These are phyloP conservation scores for Phycomyces nitens DNA, from an alignment of 192 early-diverging fungal genomes.

Conservation along the genomic window DNA sequence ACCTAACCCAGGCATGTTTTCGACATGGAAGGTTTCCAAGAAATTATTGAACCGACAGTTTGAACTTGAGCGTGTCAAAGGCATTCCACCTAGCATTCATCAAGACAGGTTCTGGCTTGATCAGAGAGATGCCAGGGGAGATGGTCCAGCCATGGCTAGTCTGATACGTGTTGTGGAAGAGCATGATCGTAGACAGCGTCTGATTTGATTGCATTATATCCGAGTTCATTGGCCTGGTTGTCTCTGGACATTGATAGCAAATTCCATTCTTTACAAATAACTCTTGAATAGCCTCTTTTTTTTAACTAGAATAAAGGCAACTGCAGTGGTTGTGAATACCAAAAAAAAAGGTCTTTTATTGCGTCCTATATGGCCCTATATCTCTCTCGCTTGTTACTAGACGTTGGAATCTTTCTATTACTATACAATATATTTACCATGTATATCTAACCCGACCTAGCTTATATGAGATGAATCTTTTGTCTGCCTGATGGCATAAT, in stretches of 20 bases:
- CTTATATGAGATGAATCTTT: too few relatives aligned
- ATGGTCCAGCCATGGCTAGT: constrained; percentile 20
- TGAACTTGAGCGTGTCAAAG: constrained; percentile 6
- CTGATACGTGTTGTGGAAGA: constrained; percentile 28
- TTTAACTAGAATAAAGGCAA: too few relatives aligned
- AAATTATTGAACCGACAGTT: constrained; percentile 6
- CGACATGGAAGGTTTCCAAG: constrained; percentile 31
- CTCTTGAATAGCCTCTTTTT: too few relatives aligned
- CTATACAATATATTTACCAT: too few relatives aligned
- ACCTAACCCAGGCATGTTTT: constrained; percentile 5
- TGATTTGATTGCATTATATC: background rate
- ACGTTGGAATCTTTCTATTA: too few relatives aligned
- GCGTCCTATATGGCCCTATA: too few relatives aligned
- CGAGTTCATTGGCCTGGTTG: background rate
- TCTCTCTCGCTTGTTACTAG: too few relatives aligned
- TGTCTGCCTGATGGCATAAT: too few relatives aligned
- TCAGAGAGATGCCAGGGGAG: constrained; percentile 19
- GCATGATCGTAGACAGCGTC: constrained; percentile 10
- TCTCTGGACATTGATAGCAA: background rate
- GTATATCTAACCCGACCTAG: too few relatives aligned
- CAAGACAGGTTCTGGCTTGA: constrained; percentile 36
- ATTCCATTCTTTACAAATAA: too few relatives aligned
- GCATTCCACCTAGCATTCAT: constrained; percentile 1
- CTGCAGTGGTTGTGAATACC: too few relatives aligned
- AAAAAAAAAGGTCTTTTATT: too few relatives aligned